phyloP scores from a whole-genome alignment of 140 eudicot species.

The Cichorium intybus region DNA sequence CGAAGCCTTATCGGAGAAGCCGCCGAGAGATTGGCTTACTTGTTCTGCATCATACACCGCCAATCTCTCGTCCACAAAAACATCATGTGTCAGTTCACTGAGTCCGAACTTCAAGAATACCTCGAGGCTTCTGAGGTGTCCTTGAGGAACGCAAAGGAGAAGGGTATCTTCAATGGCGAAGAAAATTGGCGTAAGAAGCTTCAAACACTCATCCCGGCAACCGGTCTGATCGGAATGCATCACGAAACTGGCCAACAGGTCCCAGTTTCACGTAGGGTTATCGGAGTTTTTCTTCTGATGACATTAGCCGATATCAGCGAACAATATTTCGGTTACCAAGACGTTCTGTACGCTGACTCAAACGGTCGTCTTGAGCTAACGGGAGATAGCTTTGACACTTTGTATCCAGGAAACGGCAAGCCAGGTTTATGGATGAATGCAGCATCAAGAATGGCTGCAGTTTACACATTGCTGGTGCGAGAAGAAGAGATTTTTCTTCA shows the following conservation, averaged over 20 bases:
- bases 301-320: constrained; percentile 43
- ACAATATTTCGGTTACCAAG: constrained; percentile 33
- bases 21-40: constrained; percentile 48
- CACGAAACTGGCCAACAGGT: constrained; percentile 22
- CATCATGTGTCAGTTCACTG: constrained; percentile 43
- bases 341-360: constrained; percentile 21
- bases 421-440: constrained; percentile 40
- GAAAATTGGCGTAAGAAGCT: constrained; percentile 42
- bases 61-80: constrained; percentile 49
- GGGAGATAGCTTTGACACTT: constrained; percentile 10
- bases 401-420: constrained; percentile 36
- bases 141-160: constrained; percentile 22
- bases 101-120: constrained; percentile 38
- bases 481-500: constrained; percentile 29
- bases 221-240: constrained; percentile 28
- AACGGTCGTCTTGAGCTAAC: constrained; percentile 33
- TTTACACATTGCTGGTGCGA: constrained; percentile 25
- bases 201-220: constrained; percentile 16
- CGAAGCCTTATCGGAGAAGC: constrained; percentile 46
- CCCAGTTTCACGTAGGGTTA: constrained; percentile 31
- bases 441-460: constrained; percentile 34
- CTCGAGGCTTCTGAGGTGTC: constrained; percentile 38
- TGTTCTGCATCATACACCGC: constrained; percentile 58
- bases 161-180: not conserved
- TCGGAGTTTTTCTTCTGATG: constrained; percentile 33